A percentile compares a stretch with the other conserved stretches of the same genome.
Evolutionary conservation across 176 grass and related monocot genomes (phyloP).

Genomic region (Oryza punctata): DNA sequence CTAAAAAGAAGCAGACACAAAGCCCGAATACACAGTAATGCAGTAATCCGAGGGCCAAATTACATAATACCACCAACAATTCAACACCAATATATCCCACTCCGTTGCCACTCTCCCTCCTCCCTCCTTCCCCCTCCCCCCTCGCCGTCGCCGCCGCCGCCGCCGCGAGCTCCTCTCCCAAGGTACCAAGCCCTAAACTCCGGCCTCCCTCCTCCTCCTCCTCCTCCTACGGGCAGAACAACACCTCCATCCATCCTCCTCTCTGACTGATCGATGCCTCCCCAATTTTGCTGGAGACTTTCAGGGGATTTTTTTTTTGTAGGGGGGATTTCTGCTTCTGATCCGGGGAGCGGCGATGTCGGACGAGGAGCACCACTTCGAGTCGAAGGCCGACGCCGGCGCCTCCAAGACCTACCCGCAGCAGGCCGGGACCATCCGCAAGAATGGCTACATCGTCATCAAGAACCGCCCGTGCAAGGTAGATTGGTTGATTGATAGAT

Average conservation of each 20-base stretch:
- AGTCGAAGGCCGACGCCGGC: conserved; percentile 40
- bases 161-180: background rate
- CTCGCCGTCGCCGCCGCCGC: background rate
- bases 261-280: background rate
- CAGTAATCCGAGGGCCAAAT: background rate
- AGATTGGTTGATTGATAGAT: too few relatives aligned
- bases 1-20: too few relatives aligned
- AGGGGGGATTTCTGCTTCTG: background rate
- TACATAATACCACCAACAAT: background rate
- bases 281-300: background rate
- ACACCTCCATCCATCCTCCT: background rate
- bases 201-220: too few relatives aligned
- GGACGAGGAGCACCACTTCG: conserved; percentile 45
- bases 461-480: conserved; percentile 45
- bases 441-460: conserved; percentile 35
- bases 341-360: conserved; percentile 28
- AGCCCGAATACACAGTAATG: background rate
- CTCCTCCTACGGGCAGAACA: background rate
- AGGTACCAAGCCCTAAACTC: conserved; percentile 17
- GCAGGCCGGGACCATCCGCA: conserved; percentile 43
- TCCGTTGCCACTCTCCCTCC: background rate
- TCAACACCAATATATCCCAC: background rate
- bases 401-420: conserved; percentile 49
- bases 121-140: background rate
- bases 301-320: background rate